Percentiles rank a stretch among this genome's conserved stretches.
Evolutionary conservation across 2,329 filamentous ascomycete genomes (phyloP).

Genomic region (Paraphaeosphaeria minitans): DNA sequence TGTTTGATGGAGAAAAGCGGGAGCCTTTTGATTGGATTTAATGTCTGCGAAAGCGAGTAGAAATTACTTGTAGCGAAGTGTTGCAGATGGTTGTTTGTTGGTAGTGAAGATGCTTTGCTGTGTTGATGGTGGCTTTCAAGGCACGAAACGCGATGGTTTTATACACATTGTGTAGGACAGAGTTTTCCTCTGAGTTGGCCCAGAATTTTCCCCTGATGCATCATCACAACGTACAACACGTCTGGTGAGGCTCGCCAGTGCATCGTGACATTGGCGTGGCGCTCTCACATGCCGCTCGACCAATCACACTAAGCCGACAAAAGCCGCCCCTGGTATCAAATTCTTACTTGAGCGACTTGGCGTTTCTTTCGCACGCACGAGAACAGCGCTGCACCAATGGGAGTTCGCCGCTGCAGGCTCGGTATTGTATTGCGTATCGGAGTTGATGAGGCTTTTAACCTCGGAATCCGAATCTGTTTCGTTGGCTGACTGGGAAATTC

Average conservation of each 20-base stretch:
- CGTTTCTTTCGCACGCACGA: neutral
- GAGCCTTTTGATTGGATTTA: neutral
- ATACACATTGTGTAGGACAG: conserved; percentile 6
- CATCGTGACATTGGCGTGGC: conserved; percentile 10
- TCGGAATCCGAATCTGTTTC: neutral
- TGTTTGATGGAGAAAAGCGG: neutral
- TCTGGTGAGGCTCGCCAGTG: conserved; percentile 9
- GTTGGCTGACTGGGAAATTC: conserved; percentile 10
- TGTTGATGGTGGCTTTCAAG: conserved; percentile 9
- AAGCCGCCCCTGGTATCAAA: conserved; percentile 8
- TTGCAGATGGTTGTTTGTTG: neutral
- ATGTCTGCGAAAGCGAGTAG: neutral
- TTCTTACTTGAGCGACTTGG: conserved; percentile 10
- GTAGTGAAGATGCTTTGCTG: conserved; percentile 5
- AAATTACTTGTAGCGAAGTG: neutral
- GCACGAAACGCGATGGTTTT: conserved; percentile 4
- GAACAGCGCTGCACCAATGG: conserved; percentile 6
- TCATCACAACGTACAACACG: conserved; percentile 7
- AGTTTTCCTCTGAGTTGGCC: conserved; percentile 4
- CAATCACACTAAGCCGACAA: conserved; percentile 12
- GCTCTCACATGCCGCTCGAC: conserved; percentile 1
- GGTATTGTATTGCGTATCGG: conserved; percentile 12
- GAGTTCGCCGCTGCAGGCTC: neutral
- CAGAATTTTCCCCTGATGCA: conserved; percentile 4
- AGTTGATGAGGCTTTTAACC: neutral